Conservation (phyloP, 306 rosid genomes). For the Lathyrus sativus region DNA sequence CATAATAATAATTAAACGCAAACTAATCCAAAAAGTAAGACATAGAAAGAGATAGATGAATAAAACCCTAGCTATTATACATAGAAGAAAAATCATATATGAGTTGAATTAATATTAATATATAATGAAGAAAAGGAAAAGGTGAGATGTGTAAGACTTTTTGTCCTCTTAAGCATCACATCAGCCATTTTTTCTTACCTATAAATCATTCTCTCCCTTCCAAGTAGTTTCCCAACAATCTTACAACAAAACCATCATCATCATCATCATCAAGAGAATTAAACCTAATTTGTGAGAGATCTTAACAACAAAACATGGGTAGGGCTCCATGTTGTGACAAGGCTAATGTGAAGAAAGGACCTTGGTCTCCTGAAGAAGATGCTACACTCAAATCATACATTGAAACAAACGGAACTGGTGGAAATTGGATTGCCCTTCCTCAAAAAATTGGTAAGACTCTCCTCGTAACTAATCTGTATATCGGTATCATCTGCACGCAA, state of each 20-base stretch:
- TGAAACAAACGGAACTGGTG: constrained; percentile 82
- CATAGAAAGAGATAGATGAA: constrained; percentile 49
- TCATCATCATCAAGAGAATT: constrained; percentile 5
- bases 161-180: constrained; percentile 65
- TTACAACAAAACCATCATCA: constrained; percentile 15
- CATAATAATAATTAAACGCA: constrained; percentile 53
- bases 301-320: constrained; percentile 59
- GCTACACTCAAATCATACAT: constrained; percentile 83
- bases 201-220: constrained; percentile 68
- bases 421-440: constrained; percentile 99
- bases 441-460: constrained; percentile 73
- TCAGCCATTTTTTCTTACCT: constrained; percentile 64
- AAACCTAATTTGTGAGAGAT: neutral
- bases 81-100: constrained; percentile 10
- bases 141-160: constrained; percentile 60
- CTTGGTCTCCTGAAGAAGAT: constrained; percentile 98
- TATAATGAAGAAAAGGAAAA: constrained; percentile 37
- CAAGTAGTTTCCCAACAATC: constrained; percentile 53
- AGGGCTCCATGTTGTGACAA: constrained; percentile 99
- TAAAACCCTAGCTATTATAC: constrained; percentile 48
- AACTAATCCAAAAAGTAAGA: constrained; percentile 83
- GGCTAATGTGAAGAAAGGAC: constrained; percentile 95
- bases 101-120: constrained; percentile 36
- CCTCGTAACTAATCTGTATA: neutral
- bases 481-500: too few relatives aligned